Conservation (phyloP, 1,139 yeast species). For the Yamadazyma trypodendri region DNA sequence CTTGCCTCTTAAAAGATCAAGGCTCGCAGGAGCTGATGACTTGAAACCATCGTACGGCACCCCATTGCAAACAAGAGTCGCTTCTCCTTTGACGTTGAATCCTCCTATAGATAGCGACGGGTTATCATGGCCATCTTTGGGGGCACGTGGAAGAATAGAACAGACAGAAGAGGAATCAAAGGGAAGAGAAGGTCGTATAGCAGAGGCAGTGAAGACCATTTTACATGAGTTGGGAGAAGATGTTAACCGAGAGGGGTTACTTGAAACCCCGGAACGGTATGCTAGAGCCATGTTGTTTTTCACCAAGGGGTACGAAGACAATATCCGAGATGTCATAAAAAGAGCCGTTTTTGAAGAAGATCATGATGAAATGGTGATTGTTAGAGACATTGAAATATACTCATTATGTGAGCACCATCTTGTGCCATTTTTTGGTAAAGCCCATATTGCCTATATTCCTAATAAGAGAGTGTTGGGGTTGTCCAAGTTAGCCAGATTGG, state of each 20-base stretch:
- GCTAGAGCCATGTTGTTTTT: slow-evolving; percentile 95
- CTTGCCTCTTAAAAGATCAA: slow-evolving; percentile 25
- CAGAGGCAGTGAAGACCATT: slow-evolving; percentile 81
- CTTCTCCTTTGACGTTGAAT: slow-evolving; percentile 76
- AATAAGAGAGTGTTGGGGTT: slow-evolving; percentile 92
- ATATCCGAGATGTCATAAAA: slow-evolving; percentile 85
- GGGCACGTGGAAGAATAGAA: slow-evolving; percentile 75
- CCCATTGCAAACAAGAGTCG: slow-evolving; percentile 76
- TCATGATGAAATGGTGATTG: slow-evolving; percentile 98
- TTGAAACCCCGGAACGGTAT: slow-evolving; percentile 93
- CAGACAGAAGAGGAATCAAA: slow-evolving; percentile 60
- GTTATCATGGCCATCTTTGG: slow-evolving; percentile 90
- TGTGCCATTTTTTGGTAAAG: slow-evolving; percentile 96
- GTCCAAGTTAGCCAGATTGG: slow-evolving; percentile 88
- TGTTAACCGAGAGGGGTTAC: slow-evolving; percentile 78
- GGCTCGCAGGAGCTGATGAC: slow-evolving; percentile 14
- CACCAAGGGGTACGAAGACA: slow-evolving; percentile 96
- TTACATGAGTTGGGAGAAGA: slow-evolving; percentile 91
- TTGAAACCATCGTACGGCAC: slow-evolving; percentile 15
- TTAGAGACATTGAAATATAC: slow-evolving; percentile 87
- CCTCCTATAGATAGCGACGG: slow-evolving; percentile 92
- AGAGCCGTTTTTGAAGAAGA: slow-evolving; percentile 97
- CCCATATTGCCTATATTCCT: slow-evolving; percentile 95
- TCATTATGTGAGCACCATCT: slow-evolving; percentile 96
- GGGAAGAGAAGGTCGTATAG: slow-evolving; percentile 70